phyloP scores from a whole-genome alignment of 83 land plant genomes.

The Thuja plicata region DNA sequence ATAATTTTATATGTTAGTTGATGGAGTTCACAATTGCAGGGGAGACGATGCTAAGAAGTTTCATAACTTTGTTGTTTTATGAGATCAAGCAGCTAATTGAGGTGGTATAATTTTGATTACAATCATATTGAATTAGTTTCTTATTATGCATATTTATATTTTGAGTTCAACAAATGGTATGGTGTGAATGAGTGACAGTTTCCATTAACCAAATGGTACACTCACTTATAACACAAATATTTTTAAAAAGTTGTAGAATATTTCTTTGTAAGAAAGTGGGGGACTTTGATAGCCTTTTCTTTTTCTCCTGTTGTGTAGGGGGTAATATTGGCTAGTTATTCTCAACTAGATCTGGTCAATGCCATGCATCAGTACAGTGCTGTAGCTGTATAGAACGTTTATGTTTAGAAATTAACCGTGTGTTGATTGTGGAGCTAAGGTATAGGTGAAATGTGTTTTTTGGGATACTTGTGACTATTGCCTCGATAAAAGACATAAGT shows the following conservation, averaged over 20 bases:
- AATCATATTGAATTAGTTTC: neutral
- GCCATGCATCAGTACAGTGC: neutral
- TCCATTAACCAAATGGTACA: neutral
- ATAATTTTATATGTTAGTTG: neutral
- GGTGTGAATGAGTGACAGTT: neutral
- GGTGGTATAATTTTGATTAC: neutral
- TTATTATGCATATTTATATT: neutral
- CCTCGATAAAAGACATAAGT: neutral
- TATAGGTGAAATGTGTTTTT: neutral
- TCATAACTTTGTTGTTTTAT: neutral
- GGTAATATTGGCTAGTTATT: neutral
- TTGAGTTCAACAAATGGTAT: neutral
- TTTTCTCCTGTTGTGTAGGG: too few relatives aligned
- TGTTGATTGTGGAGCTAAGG: neutral
- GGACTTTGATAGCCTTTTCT: neutral
- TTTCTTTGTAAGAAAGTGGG: neutral
- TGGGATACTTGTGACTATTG: neutral
- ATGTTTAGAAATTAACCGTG: neutral
- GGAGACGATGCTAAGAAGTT: neutral
- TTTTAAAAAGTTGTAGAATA: neutral
- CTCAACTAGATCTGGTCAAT: neutral
- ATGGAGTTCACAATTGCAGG: neutral
- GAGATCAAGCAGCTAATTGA: neutral
- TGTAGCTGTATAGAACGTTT: neutral
- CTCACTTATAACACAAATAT: neutral